These are phyloP conservation scores for Wickerhamiella slavikovae DNA, from an alignment of 805 yeast species.

Conservation along the genomic window DNA sequence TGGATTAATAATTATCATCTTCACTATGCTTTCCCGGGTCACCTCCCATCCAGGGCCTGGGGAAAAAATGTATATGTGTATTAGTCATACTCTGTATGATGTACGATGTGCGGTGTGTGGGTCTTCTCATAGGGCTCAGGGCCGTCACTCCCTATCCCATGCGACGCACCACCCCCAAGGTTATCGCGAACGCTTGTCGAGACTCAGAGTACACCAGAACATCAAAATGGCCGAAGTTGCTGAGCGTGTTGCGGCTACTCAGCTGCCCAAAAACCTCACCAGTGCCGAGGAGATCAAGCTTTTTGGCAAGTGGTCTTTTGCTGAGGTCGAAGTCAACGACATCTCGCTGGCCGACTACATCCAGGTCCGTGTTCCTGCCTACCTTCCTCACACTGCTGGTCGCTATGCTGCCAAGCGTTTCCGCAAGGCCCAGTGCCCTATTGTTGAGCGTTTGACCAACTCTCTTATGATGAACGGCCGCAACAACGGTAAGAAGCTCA, in stretches of 20 bases:
- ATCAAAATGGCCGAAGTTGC: constrained; percentile 44
- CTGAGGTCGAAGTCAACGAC: constrained; percentile 94
- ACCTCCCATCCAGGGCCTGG: no score
- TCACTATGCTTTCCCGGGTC: no score
- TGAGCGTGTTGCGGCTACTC: constrained; percentile 74
- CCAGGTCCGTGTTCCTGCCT: constrained; percentile 94
- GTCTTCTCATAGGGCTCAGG: no score
- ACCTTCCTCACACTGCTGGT: constrained; percentile 98
- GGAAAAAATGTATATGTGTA: no score
- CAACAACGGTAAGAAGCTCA: constrained; percentile 99
- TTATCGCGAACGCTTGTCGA: no score
- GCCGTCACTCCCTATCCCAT: no score
- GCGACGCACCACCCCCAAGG: no score
- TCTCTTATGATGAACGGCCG: constrained; percentile 99
- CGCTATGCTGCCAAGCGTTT: constrained; percentile 98
- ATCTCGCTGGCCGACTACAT: constrained; percentile 96
- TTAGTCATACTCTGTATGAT: no score
- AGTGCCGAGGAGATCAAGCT: constrained; percentile 90
- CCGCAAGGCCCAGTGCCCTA: constrained; percentile 99
- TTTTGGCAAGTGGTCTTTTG: constrained; percentile 99
- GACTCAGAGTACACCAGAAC: no score
- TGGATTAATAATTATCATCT: no score
- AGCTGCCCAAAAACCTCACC: constrained; percentile 92
- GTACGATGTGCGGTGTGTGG: no score
- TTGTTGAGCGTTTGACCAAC: constrained; percentile 98